These are phyloP conservation scores for Orychophragmus violaceus DNA, from an alignment of 345 rosid genomes.

Conservation along the genomic window DNA sequence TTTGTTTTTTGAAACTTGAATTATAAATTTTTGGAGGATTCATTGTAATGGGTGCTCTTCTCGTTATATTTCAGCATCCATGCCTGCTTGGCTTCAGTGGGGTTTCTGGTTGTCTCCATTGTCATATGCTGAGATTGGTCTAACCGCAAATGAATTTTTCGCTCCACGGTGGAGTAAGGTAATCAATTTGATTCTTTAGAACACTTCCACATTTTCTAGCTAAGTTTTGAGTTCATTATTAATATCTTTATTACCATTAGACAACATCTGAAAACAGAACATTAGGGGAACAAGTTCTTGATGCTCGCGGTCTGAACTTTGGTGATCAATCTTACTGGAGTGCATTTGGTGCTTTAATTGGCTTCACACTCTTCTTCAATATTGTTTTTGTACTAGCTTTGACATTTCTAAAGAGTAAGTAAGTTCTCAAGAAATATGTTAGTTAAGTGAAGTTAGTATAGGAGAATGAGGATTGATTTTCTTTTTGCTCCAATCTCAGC, in stretches of 20 bases:
- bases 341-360: constrained; percentile 46
- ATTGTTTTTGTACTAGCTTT: constrained; percentile 46
- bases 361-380: constrained; percentile 51
- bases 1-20: neutral
- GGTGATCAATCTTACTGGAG: constrained; percentile 44
- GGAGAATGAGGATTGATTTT: neutral
- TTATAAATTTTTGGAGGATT: neutral
- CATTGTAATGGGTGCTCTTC: too few relatives aligned
- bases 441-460: neutral
- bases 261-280: constrained; percentile 32
- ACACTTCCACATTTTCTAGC: too few relatives aligned
- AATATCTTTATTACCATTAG: neutral
- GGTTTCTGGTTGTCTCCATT: constrained; percentile 71
- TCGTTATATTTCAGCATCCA: constrained; percentile 31
- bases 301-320: constrained; percentile 53
- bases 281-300: constrained; percentile 39
- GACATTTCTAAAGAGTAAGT: constrained; percentile 55
- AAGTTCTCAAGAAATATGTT: constrained; percentile 15
- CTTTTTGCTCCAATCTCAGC: neutral
- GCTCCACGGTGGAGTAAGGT: too few relatives aligned
- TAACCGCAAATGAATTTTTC: constrained; percentile 54
- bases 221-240: neutral
- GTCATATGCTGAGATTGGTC: constrained; percentile 57
- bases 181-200: too few relatives aligned
- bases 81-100: constrained; percentile 60